Conservation (phyloP, 2,329 filamentous ascomycete genomes). For the Aureobasidium sp. region DNA sequence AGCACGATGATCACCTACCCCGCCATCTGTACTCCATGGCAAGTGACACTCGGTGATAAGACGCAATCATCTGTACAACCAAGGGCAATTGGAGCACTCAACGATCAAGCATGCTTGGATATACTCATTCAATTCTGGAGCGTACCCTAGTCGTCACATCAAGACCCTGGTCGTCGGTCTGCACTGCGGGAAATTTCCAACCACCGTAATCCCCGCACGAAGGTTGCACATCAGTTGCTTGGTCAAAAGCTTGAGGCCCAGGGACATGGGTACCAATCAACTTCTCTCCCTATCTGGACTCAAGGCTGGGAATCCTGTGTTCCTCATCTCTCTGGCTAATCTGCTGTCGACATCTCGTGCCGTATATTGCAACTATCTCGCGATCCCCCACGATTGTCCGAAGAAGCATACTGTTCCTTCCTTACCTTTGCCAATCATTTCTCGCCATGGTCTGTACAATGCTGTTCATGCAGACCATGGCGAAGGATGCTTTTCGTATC, state of each 20-base stretch:
- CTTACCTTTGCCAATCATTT: neutral
- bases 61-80: neutral
- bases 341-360: neutral
- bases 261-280: neutral
- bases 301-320: neutral
- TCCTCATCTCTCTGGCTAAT: neutral
- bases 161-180: neutral
- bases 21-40: neutral
- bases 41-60: neutral
- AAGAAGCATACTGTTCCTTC: neutral
- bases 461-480: neutral
- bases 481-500: neutral
- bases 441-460: neutral
- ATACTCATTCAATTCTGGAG: neutral
- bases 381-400: conserved; percentile 6
- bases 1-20: neutral
- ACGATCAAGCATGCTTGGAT: neutral
- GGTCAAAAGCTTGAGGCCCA: neutral
- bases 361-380: neutral
- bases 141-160: neutral
- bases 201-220: neutral
- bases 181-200: neutral
- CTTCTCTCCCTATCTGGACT: neutral
- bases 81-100: neutral
- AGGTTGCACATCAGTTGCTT: conserved; percentile 2